Conservation (phyloP, 208 protist genomes). For the Wallacemonas sp. region DNA sequence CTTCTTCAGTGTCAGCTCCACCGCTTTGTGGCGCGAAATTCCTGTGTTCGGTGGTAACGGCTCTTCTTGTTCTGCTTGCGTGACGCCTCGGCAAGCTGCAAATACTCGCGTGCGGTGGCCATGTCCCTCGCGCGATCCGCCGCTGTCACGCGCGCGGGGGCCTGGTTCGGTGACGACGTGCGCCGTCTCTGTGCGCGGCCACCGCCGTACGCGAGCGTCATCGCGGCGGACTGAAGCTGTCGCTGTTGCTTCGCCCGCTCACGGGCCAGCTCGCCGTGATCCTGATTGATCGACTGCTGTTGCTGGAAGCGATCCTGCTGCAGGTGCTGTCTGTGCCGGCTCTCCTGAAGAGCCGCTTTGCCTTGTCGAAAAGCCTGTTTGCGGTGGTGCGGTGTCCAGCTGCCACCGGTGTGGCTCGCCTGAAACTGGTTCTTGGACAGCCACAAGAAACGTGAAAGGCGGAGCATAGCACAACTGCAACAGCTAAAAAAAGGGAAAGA, state of each 20-base stretch:
- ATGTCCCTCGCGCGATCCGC: conserved; percentile 39
- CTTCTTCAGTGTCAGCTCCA: conserved; percentile 23
- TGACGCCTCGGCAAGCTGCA: conserved; percentile 53
- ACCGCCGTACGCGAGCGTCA: conserved; percentile 39
- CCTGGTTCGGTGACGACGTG: conserved; percentile 2
- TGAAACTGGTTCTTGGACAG: conserved; percentile 6
- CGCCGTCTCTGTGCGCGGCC: conserved; percentile 4
- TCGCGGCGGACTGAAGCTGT: conserved; percentile 29
- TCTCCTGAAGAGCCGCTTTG: conserved; percentile 42
- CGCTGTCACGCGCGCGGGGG: conserved; percentile 12
- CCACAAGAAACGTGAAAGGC: background rate
- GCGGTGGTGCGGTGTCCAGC: conserved; percentile 20
- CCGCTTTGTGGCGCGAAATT: conserved; percentile 51
- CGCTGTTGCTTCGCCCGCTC: conserved; percentile 26
- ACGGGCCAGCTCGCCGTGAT: conserved; percentile 36
- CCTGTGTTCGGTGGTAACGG: conserved; percentile 32
- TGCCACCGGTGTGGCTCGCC: background rate
- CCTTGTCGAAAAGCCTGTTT: conserved; percentile 60
- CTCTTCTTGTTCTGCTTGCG: conserved; percentile 47
- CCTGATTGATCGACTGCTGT: conserved; percentile 50
- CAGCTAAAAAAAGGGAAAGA: background rate
- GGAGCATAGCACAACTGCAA: conserved; percentile 12
- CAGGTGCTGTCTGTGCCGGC: conserved; percentile 38
- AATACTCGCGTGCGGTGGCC: conserved; percentile 56
- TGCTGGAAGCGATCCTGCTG: conserved; percentile 40